These are phyloP conservation scores for Termitomyces heimii DNA, from an alignment of 768 basidiomycete genomes.

Conservation along the genomic window DNA sequence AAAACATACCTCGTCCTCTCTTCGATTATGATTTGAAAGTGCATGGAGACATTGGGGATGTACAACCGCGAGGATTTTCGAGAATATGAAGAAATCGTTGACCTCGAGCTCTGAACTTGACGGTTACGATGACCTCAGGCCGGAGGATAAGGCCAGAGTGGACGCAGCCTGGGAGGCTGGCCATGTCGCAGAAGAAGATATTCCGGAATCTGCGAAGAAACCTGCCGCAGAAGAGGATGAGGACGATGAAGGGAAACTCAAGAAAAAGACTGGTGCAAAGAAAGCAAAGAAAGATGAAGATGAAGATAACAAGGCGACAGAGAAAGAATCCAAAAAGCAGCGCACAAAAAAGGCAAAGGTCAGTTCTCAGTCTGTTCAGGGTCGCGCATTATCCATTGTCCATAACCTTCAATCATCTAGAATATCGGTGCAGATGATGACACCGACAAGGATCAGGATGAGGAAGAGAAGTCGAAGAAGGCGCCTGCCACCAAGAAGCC, in stretches of 20 bases:
- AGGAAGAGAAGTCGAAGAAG: constrained; percentile 48
- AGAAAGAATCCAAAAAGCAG: constrained; percentile 18
- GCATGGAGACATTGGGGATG: constrained; percentile 93
- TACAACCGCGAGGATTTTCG: constrained; percentile 59
- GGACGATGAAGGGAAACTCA: constrained; percentile 21
- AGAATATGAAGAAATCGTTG: constrained; percentile 63
- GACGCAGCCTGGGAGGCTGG: constrained; percentile 71
- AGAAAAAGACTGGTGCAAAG: constrained; percentile 31
- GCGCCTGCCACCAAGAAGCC: constrained; percentile 29
- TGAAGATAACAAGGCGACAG: constrained; percentile 8
- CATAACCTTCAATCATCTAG: neutral
- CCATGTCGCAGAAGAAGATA: constrained; percentile 77
- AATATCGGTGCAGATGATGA: constrained; percentile 24
- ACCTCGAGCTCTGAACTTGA: constrained; percentile 66
- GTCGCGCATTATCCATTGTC: neutral
- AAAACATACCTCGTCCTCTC: constrained; percentile 2
- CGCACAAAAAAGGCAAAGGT: constrained; percentile 13
- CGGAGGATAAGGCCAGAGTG: constrained; percentile 68
- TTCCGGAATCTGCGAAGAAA: constrained; percentile 69
- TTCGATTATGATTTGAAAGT: constrained; percentile 25
- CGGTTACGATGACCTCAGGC: constrained; percentile 70
- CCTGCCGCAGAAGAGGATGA: constrained; percentile 18
- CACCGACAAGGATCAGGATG: constrained; percentile 29
- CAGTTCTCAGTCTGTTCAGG: neutral
- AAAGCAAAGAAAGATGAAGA: constrained; percentile 21